Evolutionary conservation across 805 yeast genomes (phyloP), one percentile per base, ranked within the genome.

Genomic region (Metschnikowia lunata): DNA sequence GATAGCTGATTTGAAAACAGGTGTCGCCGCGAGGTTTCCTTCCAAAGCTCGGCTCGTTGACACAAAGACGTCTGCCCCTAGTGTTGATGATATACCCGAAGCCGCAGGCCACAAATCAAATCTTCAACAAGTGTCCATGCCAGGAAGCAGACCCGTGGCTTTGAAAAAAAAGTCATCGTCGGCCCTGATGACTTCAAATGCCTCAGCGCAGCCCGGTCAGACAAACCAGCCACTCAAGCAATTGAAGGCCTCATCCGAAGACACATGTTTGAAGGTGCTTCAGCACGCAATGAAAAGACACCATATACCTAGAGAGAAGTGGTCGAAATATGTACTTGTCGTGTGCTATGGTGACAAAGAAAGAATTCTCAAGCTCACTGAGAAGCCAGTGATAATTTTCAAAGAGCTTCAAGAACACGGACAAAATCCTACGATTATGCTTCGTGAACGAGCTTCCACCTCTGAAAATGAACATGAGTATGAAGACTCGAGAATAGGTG

Each of bases 341-440:
- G 85, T 91, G 12, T 85, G 95, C 59, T 89, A 88, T 59, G 96
- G 93, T 23, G 96, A 89, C 60, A 85, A 85, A 57, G 97, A 91
- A 59, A 70, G 97, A 27, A 79, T 89, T 8, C 64, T 93, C 37
- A 87, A 85, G 32, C 71, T 86, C 50, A 87, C 88, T 26, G 99
- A 91, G 58, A 85, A 81, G 61, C 99, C 99, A 0, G 95, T 91
- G 7, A 70, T 78, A 31, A 82, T 89, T 8, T 88, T 88, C 60
- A 85, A 88, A 61, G 95, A 85, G 57, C 71, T 91, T 26, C 88
- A 82, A 59, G 96, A 86, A 48, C 76, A 81, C 46, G 97, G 97
- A 1, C 75, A 83, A 52, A 87, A 85, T 58, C 97, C 98, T 0
- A 86, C 93, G 1, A 88, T 90, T 47, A 90, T 90, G 97, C 73